These are phyloP conservation scores for Hysterium pulicare DNA, from an alignment of 2,329 filamentous ascomycete genomes.

Conservation along the genomic window DNA sequence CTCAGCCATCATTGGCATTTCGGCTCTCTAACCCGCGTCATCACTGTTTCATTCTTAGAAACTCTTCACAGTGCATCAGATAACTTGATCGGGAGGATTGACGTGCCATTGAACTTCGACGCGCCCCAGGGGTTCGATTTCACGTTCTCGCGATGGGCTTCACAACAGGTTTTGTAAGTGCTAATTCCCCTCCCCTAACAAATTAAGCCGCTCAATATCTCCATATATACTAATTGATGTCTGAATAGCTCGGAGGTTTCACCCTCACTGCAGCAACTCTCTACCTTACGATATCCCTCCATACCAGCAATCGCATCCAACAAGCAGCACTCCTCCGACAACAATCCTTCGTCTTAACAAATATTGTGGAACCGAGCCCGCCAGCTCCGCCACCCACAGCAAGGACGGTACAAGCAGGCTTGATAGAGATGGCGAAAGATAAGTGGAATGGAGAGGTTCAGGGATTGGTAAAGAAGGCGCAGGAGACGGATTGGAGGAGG, in stretches of 20 bases:
- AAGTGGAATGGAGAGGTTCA: slow-evolving; percentile 49
- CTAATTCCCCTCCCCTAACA: not conserved
- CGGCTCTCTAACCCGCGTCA: too few species aligned
- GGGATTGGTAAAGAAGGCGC: slow-evolving; percentile 39
- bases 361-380: slow-evolving; percentile 43
- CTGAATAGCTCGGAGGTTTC: slow-evolving; percentile 47
- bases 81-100: too few species aligned
- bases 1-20: too few species aligned
- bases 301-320: slow-evolving; percentile 45
- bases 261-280: slow-evolving; percentile 47
- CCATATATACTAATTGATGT: slow-evolving; percentile 6
- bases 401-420: slow-evolving; percentile 39
- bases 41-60: too few species aligned
- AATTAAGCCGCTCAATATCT: not conserved
- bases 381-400: slow-evolving; percentile 36
- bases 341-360: slow-evolving; percentile 42
- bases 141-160: too few species aligned
- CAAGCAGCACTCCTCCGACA: slow-evolving; percentile 47
- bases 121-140: too few species aligned
- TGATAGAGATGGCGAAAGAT: slow-evolving; percentile 49
- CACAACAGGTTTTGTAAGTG: slow-evolving; percentile 49
- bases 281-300: slow-evolving; percentile 40
- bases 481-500: slow-evolving; percentile 46
- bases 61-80: too few species aligned
- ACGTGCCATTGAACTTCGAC: too few species aligned